Evolutionary conservation across 805 yeast species (phyloP).

Genomic region (Kodamaea kaohsiungensis): DNA sequence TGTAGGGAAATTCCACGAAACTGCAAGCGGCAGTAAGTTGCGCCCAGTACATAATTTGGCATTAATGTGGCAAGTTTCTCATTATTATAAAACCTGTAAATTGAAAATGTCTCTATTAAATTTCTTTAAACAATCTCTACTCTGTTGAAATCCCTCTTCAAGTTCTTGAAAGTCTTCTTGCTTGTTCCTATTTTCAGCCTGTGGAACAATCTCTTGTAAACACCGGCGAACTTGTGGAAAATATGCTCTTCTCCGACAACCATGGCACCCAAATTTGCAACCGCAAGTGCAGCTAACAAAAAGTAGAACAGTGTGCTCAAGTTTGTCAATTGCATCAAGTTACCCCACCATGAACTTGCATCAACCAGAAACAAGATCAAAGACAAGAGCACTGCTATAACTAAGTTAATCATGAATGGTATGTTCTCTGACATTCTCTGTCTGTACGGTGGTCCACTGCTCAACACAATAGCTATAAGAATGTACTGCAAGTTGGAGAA

Average conservation of each 20-base stretch:
- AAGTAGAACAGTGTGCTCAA: slow-evolving; percentile 52
- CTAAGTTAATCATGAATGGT: slow-evolving; percentile 70
- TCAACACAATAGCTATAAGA: slow-evolving; percentile 75
- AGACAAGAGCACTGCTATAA: slow-evolving; percentile 51
- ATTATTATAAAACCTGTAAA: not conserved
- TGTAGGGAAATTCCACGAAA: not conserved
- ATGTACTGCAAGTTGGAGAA: slow-evolving; percentile 89
- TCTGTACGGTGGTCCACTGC: slow-evolving; percentile 93
- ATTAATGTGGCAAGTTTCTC: too few relatives aligned
- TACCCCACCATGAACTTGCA: slow-evolving; percentile 57
- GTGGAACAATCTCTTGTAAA: slow-evolving; percentile 37
- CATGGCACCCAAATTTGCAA: slow-evolving; percentile 51
- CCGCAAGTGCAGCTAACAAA: slow-evolving; percentile 48
- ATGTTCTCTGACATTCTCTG: slow-evolving; percentile 64
- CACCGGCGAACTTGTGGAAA: slow-evolving; percentile 41
- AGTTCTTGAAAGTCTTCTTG: slow-evolving; percentile 34
- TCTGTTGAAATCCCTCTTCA: slow-evolving; percentile 14
- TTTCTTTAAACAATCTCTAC: slow-evolving; percentile 11
- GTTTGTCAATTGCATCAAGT: slow-evolving; percentile 73
- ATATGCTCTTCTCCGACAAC: slow-evolving; percentile 46
- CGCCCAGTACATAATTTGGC: too few relatives aligned
- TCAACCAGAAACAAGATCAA: slow-evolving; percentile 53
- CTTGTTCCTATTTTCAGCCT: slow-evolving; percentile 24
- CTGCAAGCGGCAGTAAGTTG: too few relatives aligned
- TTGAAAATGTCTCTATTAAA: not conserved